phyloP scores from a whole-genome alignment of 2,329 filamentous ascomycete genomes.

The Metarhizium anisopliae region DNA sequence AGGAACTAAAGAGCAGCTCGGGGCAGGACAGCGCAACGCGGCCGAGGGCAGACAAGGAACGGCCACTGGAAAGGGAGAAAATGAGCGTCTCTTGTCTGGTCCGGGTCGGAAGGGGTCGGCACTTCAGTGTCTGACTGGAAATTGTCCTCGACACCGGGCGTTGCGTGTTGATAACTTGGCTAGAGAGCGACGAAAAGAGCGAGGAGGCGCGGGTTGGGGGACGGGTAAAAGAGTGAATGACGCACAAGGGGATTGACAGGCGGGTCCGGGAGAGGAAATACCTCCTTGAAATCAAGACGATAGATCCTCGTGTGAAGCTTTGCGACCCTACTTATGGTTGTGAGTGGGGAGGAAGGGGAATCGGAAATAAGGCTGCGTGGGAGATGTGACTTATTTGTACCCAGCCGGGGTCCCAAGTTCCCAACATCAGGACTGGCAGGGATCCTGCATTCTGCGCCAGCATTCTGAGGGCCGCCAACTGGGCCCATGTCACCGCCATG shows the following conservation, averaged over 20 bases:
- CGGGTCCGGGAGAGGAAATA: constrained; percentile 46
- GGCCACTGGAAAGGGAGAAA: background rate
- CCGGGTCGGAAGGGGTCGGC: background rate
- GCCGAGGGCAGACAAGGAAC: constrained; percentile 4
- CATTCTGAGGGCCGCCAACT: no score
- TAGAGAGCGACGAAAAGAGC: constrained; percentile 48
- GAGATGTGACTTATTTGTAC: constrained; percentile 6
- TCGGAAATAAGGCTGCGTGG: constrained; percentile 12
- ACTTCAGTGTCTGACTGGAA: constrained; percentile 9
- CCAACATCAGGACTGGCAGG: constrained; percentile 2
- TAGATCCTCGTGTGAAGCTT: constrained; percentile 38
- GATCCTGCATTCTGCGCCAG: constrained; percentile 7
- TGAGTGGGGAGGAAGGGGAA: constrained; percentile 41
- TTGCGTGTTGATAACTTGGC: constrained; percentile 8
- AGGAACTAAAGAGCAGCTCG: constrained; percentile 14
- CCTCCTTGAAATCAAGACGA: constrained; percentile 38
- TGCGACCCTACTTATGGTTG: constrained; percentile 49
- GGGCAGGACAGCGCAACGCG: background rate
- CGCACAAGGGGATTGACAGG: constrained; percentile 37
- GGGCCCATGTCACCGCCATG: constrained; percentile 1
- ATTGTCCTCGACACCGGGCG: background rate
- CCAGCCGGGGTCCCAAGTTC: background rate
- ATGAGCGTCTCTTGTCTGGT: constrained; percentile 2
- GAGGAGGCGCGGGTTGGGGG: constrained; percentile 20
- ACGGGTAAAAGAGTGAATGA: constrained; percentile 25